phyloP scores from a whole-genome alignment of 208 protist genomes.

The Leishmania lainsoni region DNA sequence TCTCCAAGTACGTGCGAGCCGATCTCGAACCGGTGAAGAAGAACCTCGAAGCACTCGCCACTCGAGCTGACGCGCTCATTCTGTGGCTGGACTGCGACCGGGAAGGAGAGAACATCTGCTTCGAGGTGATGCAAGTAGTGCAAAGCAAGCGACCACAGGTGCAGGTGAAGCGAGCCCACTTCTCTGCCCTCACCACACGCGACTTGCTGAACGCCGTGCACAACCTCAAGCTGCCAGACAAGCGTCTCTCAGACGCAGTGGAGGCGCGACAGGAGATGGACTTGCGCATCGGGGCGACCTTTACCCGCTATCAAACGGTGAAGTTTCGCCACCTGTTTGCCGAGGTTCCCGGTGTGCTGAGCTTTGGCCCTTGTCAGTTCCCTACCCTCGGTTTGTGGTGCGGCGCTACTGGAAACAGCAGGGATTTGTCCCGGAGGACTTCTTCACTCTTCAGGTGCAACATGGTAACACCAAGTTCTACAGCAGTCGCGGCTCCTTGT shows the following conservation, averaged over 20 bases:
- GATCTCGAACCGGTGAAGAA: slow-evolving; percentile 75
- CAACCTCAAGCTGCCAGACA: slow-evolving; percentile 86
- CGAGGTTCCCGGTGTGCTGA: slow-evolving; percentile 67
- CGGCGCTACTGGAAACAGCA: slow-evolving; percentile 83
- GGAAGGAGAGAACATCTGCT: slow-evolving; percentile 98
- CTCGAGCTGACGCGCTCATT: slow-evolving; percentile 79
- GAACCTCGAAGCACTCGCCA: slow-evolving; percentile 78
- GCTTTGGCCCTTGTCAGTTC: slow-evolving; percentile 97
- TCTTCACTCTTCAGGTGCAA: slow-evolving; percentile 60
- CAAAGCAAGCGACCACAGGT: slow-evolving; percentile 48
- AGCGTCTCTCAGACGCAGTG: slow-evolving; percentile 90
- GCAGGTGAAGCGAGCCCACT: slow-evolving; percentile 83
- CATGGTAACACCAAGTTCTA: slow-evolving; percentile 68
- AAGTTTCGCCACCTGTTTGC: slow-evolving; percentile 81
- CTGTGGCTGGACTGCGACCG: slow-evolving; percentile 97
- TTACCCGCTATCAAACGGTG: slow-evolving; percentile 94
- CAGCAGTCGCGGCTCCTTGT: slow-evolving; percentile 68
- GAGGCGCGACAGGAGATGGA: slow-evolving; percentile 96
- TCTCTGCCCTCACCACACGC: slow-evolving; percentile 89
- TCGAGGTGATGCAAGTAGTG: slow-evolving; percentile 93
- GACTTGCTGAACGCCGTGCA: slow-evolving; percentile 86
- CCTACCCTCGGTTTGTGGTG: slow-evolving; percentile 95
- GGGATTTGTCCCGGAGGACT: slow-evolving; percentile 84
- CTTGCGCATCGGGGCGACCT: slow-evolving; percentile 95
- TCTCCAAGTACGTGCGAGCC: slow-evolving; percentile 79